phyloP scores from a whole-genome alignment of 495 filamentous ascomycete genomes.

The Daldinia childiae region DNA sequence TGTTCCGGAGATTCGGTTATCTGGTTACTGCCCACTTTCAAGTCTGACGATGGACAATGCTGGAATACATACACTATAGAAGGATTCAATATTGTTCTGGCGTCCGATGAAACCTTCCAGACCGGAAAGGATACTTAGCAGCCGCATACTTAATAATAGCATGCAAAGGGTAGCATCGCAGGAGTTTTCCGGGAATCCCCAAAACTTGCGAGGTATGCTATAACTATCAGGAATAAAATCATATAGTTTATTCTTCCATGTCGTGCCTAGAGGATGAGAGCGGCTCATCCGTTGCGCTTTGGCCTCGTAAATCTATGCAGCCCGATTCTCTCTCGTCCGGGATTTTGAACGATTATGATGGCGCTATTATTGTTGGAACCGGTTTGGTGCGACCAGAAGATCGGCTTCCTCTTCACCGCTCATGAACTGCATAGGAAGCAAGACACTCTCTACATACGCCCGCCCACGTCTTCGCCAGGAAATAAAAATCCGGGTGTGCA shows the following conservation, averaged over 20 bases:
- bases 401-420: constrained; percentile 17
- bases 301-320: constrained; percentile 9
- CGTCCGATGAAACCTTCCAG: constrained; percentile 32
- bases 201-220: neutral
- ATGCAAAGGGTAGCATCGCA: constrained; percentile 18
- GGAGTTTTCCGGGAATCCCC: constrained; percentile 19
- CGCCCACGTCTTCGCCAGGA: neutral
- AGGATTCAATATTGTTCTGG: constrained; percentile 24
- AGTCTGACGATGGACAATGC: constrained; percentile 15
- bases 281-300: constrained; percentile 23
- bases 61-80: constrained; percentile 15
- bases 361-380: constrained; percentile 30
- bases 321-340: constrained; percentile 18
- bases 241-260: constrained; percentile 1
- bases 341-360: constrained; percentile 25
- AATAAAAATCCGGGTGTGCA: neutral
- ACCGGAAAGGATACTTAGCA: constrained; percentile 20
- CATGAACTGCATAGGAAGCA: neutral
- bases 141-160: constrained; percentile 33
- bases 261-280: constrained; percentile 23
- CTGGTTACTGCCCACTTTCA: constrained; percentile 13
- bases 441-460: neutral
- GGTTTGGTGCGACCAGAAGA: neutral
- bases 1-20: constrained; percentile 35
- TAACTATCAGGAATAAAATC: constrained; percentile 22